Percentiles rank a stretch among this genome's conserved stretches.
Conservation (phyloP, 2,329 filamentous ascomycete species). For the Coniochaeta hoffmannii region DNA sequence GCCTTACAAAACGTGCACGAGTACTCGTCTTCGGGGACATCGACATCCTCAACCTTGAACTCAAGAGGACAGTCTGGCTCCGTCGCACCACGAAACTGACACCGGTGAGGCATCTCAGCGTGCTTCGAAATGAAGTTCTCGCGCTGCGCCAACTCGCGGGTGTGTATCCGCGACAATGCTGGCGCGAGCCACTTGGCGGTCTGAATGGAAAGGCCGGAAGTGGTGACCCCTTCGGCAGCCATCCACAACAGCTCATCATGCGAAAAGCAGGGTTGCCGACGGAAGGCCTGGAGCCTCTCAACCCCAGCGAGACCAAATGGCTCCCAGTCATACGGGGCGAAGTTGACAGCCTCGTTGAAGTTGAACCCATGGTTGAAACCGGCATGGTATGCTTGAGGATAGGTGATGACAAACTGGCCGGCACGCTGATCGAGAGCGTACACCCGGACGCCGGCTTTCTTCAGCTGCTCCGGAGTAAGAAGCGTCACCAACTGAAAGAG, state of each 20-base stretch:
- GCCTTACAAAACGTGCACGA: constrained; percentile 89
- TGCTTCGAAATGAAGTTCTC: constrained; percentile 62
- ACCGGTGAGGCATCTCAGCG: constrained; percentile 47
- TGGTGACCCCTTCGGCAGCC: constrained; percentile 70
- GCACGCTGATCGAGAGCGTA: constrained; percentile 94
- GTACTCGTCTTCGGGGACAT: constrained; percentile 85
- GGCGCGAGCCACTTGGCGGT: constrained; percentile 94
- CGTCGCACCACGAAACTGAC: constrained; percentile 39
- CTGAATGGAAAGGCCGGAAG: constrained; percentile 61
- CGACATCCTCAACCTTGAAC: constrained; percentile 60
- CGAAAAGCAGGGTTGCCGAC: constrained; percentile 91
- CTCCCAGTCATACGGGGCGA: constrained; percentile 93
- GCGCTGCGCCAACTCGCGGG: constrained; percentile 64
- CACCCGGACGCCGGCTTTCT: constrained; percentile 86
- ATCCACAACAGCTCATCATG: constrained; percentile 93
- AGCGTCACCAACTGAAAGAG: constrained; percentile 97
- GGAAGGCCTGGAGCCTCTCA: constrained; percentile 76
- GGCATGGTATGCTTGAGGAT: constrained; percentile 93
- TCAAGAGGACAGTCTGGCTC: constrained; percentile 49
- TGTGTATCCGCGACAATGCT: constrained; percentile 70
- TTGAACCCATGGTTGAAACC: constrained; percentile 99
- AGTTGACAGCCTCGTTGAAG: constrained; percentile 98
- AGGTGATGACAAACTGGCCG: constrained; percentile 93
- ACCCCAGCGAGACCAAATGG: constrained; percentile 83
- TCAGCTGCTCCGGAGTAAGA: constrained; percentile 84